Percentiles rank a stretch among this genome's conserved stretches.
Evolutionary conservation across 257 asterid species (phyloP).

Genomic region (Ilex aquifolium): DNA sequence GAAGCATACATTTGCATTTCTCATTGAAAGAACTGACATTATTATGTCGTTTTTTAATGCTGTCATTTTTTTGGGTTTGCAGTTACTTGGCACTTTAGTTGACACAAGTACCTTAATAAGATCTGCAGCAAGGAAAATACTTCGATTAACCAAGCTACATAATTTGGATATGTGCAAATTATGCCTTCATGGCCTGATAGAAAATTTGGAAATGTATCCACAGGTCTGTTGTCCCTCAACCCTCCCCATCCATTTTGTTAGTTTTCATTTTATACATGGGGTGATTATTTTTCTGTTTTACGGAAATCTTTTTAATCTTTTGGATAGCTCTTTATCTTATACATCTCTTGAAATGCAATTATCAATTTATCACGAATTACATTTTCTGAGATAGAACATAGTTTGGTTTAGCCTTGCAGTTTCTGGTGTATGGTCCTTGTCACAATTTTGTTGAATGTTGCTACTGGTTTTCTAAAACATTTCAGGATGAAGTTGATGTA

Average conservation of each 20-base stretch:
- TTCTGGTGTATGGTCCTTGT: not conserved
- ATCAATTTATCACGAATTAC: too few relatives aligned
- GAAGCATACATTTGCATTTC: constrained; percentile 6
- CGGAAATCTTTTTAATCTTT: too few relatives aligned
- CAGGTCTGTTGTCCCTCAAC: constrained; percentile 46
- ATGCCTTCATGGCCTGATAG: constrained; percentile 49
- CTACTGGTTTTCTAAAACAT: not conserved
- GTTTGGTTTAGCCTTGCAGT: too few relatives aligned
- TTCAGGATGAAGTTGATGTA: constrained; percentile 86
- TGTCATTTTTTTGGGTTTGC: constrained; percentile 27
- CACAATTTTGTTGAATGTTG: constrained; percentile 8
- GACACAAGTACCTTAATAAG: constrained; percentile 55
- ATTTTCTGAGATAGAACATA: too few relatives aligned
- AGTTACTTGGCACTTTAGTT: constrained; percentile 61
- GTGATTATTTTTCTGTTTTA: too few relatives aligned
- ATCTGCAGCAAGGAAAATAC: constrained; percentile 56
- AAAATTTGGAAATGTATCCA: constrained; percentile 65
- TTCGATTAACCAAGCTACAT: constrained; percentile 46
- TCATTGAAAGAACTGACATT: not conserved
- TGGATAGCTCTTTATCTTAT: too few relatives aligned
- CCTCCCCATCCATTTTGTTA: constrained; percentile 1
- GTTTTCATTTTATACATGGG: not conserved
- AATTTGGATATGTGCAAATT: constrained; percentile 50
- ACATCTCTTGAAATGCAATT: too few relatives aligned
- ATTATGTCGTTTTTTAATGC: constrained; percentile 1